These are phyloP conservation scores for Austropuccinia psidii DNA, from an alignment of 1,284 basidiomycete genomes.

Conservation along the genomic window DNA sequence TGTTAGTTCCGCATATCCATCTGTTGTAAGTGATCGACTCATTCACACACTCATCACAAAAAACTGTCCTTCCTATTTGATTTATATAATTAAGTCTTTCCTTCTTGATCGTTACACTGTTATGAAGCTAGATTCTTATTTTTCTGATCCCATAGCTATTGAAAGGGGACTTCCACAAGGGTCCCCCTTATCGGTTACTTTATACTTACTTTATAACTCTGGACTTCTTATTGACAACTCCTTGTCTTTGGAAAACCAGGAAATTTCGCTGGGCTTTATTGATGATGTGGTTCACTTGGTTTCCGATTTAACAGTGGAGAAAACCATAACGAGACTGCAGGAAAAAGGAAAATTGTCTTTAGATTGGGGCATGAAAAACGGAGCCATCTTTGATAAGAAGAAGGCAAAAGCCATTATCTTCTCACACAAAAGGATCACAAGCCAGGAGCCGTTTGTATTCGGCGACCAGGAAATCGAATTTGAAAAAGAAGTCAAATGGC, in stretches of 20 bases:
- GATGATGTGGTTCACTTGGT: conserved; percentile 1
- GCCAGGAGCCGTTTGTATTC: too few species aligned
- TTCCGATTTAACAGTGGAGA: background rate
- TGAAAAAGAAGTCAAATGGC: too few species aligned
- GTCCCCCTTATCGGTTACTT: background rate
- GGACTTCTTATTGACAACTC: background rate
- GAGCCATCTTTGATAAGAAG: conserved; percentile 23
- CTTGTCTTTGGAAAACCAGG: background rate
- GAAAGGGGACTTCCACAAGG: background rate
- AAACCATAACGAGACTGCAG: background rate
- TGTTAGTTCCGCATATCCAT: background rate
- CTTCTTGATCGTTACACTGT: background rate
- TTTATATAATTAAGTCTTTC: background rate
- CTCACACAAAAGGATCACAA: background rate
- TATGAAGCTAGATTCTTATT: background rate
- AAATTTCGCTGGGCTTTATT: conserved; percentile 8
- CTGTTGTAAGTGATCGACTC: background rate
- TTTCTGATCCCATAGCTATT: background rate
- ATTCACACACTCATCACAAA: background rate
- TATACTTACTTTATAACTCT: conserved; percentile 12
- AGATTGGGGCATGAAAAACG: background rate
- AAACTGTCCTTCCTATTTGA: background rate
- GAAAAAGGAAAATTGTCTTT: background rate
- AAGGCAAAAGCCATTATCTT: background rate
- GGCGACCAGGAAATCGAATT: too few species aligned